Conservation (phyloP, 1,284 basidiomycete species). For the Sanghuangporus baumii region DNA sequence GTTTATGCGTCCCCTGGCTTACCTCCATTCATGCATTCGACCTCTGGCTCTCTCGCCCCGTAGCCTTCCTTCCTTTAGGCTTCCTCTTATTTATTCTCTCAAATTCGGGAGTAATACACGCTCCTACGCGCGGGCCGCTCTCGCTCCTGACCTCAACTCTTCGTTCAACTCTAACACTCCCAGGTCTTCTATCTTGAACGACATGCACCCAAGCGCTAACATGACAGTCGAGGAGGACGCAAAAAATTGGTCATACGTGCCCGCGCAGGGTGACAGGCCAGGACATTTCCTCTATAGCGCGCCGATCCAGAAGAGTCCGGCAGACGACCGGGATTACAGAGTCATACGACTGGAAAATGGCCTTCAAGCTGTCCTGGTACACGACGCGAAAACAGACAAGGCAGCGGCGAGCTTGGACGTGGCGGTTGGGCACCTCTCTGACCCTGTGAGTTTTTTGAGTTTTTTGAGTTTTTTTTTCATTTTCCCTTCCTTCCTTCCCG, state of each 20-base stretch:
- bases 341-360: constrained; percentile 85
- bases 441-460: constrained; percentile 85
- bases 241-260: constrained; percentile 36
- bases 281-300: constrained; percentile 55
- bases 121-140: not conserved
- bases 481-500: not conserved
- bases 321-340: constrained; percentile 76
- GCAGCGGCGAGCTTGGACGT: constrained; percentile 94
- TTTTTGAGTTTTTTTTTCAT: not conserved
- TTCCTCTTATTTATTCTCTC: not conserved
- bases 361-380: constrained; percentile 81
- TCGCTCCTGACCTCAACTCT: not conserved
- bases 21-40: constrained; percentile 1
- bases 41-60: not conserved
- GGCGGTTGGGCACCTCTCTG: constrained; percentile 89
- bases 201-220: not conserved
- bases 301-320: constrained; percentile 68
- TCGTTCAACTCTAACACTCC: not conserved
- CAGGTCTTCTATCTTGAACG: constrained; percentile 4
- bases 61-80: not conserved
- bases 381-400: constrained; percentile 89
- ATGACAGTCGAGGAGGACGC: constrained; percentile 6
- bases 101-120: not conserved
- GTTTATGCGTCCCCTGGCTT: not conserved
- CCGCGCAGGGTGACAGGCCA: constrained; percentile 27